phyloP scores from a whole-genome alignment of 441 rosid species.

The Populus trichocarpa region DNA sequence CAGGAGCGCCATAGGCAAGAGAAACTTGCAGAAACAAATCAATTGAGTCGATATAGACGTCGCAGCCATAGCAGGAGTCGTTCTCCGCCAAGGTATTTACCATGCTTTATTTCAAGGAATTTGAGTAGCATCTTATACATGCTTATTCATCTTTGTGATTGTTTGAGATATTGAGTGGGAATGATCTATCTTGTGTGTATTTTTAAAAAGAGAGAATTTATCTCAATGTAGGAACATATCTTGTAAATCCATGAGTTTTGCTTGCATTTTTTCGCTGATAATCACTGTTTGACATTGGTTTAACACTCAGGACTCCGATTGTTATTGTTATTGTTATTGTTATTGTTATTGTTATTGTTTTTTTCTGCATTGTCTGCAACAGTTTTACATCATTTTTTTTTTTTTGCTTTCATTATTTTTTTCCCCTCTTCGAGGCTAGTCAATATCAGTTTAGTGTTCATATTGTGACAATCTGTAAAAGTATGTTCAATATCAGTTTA shows the following conservation, averaged over 20 bases:
- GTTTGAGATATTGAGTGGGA: not conserved
- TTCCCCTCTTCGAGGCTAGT: not conserved
- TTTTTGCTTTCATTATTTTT: not conserved
- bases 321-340: too few relatives aligned
- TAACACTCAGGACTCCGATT: not conserved
- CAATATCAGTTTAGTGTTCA: not conserved
- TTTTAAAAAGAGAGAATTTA: not conserved
- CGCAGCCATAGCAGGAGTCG: slow-evolving; percentile 86
- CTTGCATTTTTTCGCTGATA: not conserved
- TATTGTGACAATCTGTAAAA: not conserved
- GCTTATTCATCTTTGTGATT: not conserved
- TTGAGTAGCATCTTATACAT: not conserved
- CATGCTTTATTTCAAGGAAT: not conserved
- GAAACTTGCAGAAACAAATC: slow-evolving; percentile 86
- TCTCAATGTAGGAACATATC: not conserved
- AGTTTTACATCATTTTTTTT: not conserved
- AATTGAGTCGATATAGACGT: slow-evolving; percentile 55
- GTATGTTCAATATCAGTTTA: not conserved
- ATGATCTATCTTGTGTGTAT: not conserved
- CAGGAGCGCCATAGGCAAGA: slow-evolving; percentile 87
- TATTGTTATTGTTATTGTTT: too few relatives aligned
- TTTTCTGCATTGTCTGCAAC: not conserved
- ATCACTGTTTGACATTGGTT: not conserved
- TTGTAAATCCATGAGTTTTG: not conserved
- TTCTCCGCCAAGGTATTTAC: slow-evolving; percentile 74